Conservation (phyloP, 352 stramenopile species). For the Pilasporangium apinafurcum region DNA sequence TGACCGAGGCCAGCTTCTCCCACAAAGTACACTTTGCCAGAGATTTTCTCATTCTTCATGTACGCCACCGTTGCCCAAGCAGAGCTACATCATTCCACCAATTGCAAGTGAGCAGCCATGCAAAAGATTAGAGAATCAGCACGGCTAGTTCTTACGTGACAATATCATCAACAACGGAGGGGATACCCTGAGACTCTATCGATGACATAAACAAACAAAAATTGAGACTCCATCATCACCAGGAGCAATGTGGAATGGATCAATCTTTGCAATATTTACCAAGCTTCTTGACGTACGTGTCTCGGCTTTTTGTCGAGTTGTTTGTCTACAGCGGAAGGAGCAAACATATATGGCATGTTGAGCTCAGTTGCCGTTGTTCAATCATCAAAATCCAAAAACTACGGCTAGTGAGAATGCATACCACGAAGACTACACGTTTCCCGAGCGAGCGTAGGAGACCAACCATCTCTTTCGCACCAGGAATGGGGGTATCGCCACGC, state of each 20-base stretch:
- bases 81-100: slow-evolving; percentile 47
- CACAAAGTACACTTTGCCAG: slow-evolving; percentile 82
- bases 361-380: too few species aligned
- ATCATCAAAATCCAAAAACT: neutral
- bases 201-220: neutral
- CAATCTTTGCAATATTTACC: too few species aligned
- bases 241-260: too few species aligned
- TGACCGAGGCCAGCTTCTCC: slow-evolving; percentile 63
- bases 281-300: slow-evolving; percentile 83
- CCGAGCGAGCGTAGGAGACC: slow-evolving; percentile 57
- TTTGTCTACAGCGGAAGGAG: slow-evolving; percentile 45
- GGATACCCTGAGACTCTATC: slow-evolving; percentile 72
- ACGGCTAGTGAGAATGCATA: slow-evolving; percentile 8
- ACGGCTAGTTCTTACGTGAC: slow-evolving; percentile 80
- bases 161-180: slow-evolving; percentile 58
- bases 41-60: slow-evolving; percentile 70
- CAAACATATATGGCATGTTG: neutral
- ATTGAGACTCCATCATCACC: neutral
- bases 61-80: slow-evolving; percentile 77
- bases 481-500: slow-evolving; percentile 55
- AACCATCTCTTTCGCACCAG: slow-evolving; percentile 59
- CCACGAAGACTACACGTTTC: slow-evolving; percentile 84
- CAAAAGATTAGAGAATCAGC: neutral
- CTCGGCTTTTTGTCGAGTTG: slow-evolving; percentile 79
- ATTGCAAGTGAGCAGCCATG: neutral